Conservation (phyloP, 768 basidiomycete species). For the Clitopilus hobsonii region DNA sequence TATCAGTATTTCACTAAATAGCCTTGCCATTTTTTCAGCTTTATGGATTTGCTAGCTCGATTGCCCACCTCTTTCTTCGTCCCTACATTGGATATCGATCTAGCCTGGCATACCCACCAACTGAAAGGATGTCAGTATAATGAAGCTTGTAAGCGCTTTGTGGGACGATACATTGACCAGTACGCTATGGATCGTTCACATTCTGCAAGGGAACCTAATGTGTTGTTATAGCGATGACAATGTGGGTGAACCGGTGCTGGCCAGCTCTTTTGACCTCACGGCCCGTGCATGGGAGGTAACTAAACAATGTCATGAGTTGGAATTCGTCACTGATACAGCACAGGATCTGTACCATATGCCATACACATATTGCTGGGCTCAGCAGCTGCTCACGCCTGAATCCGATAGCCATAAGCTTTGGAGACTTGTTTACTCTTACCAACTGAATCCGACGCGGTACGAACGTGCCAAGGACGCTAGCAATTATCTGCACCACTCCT, state of each 20-base stretch:
- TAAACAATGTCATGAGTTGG: background rate
- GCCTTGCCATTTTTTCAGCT: conserved; percentile 15
- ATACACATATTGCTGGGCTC: conserved; percentile 55
- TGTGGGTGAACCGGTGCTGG: conserved; percentile 16
- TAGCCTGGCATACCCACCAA: conserved; percentile 67
- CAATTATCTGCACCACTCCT: background rate
- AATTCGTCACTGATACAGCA: background rate
- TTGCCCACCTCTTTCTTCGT: conserved; percentile 33
- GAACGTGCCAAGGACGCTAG: background rate
- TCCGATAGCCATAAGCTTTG: background rate
- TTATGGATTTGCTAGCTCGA: conserved; percentile 45
- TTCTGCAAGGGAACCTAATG: too few relatives aligned
- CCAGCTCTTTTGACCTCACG: conserved; percentile 21
- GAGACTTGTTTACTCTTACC: background rate
- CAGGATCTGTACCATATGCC: conserved; percentile 36
- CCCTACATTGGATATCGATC: conserved; percentile 59
- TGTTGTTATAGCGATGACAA: conserved; percentile 32
- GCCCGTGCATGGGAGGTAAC: conserved; percentile 17
- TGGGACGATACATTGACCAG: conserved; percentile 44
- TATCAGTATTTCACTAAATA: too few relatives aligned
- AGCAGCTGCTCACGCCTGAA: background rate
- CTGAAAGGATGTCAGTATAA: conserved; percentile 38
- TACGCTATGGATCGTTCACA: conserved; percentile 11
- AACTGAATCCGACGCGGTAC: background rate
- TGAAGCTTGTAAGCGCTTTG: conserved; percentile 29